These are phyloP conservation scores for Odonthalia washingtoniensis DNA, from an alignment of 31 red algal genomes.

Conservation along the genomic window DNA sequence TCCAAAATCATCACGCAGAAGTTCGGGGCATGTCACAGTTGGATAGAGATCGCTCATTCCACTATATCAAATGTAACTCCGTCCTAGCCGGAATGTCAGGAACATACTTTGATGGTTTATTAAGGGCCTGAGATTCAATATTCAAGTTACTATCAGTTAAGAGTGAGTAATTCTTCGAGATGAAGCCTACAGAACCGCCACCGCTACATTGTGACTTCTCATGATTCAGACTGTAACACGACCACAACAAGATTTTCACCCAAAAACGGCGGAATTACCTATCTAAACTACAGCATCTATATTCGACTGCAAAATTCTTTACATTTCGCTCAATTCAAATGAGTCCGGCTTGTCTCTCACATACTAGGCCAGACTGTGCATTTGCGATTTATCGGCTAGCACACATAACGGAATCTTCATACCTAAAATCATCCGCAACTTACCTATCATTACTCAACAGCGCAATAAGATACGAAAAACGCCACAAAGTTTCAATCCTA, in stretches of 20 bases:
- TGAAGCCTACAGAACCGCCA: neutral
- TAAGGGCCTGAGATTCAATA: neutral
- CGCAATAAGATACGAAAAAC: too few relatives aligned
- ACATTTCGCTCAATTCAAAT: constrained; percentile 4
- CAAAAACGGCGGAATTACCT: neutral
- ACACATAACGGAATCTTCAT: constrained; percentile 35
- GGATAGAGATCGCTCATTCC: too few relatives aligned
- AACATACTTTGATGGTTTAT: constrained; percentile 36
- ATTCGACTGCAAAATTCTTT: neutral
- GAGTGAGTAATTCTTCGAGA: neutral
- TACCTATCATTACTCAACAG: too few relatives aligned
- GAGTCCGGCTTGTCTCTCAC: constrained; percentile 44
- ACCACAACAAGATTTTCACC: neutral
- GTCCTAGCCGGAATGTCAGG: too few relatives aligned
- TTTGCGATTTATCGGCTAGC: constrained; percentile 39
- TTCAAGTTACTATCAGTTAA: neutral
- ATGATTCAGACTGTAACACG: neutral
- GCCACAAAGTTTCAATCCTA: too few relatives aligned
- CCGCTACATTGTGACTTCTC: constrained; percentile 31
- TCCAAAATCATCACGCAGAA: too few relatives aligned
- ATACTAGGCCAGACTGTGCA: constrained; percentile 17
- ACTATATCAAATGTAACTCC: too few relatives aligned
- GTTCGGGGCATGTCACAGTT: too few relatives aligned
- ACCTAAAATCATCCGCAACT: too few relatives aligned
- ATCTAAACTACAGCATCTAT: constrained; percentile 9